Evolutionary conservation across 257 asterid genomes (phyloP), one percentile per base, ranked within the genome.

Genomic region (Verbena officinalis): DNA sequence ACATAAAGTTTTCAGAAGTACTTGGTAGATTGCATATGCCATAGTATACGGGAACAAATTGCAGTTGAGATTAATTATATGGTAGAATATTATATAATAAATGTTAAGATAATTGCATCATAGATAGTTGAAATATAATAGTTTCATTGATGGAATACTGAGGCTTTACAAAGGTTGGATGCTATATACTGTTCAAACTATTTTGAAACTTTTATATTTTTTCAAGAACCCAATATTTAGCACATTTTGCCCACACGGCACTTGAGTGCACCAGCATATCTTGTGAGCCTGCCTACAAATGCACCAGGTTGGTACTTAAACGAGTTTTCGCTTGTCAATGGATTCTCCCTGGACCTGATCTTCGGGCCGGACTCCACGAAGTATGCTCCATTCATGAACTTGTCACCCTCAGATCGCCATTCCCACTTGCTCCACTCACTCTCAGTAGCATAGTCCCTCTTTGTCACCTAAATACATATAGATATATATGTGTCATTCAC

Each of bases 351-450:
- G 56, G 60, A 69, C 19, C 54, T 53, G 44, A 87, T 63, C 6
- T 71, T 39, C 5, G 81, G 67, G 21, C 96, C 96, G 0, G 96
- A 89, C 50, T 81, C 83, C 1, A 56, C 59, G 62, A 89, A 89
- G 85, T 24, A 82, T 38, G 96, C 96, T 58, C 95, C 95, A 27
- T 86, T 84, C 46, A 55, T 24, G 74, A 89, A 82, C 70, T 27
- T 23, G 31, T 89, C 96, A 1, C 89, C 95, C 66, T 89, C 90
- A 2, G 92, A 89, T 64, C 84, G 75, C 95, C 96, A 86, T 64
- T 83, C 90, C 95, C 96, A 89, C 0, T 76, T 49, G 64, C 1
- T 62, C 95, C 93, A 86, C 62, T 77, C 83, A 27, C 59, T 60
- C 64, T 73, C 27, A 0, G 53, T 13, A 2, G 81, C 76, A 9